Conservation (phyloP, 2,329 filamentous ascomycete genomes). For the Talaromyces sp. region DNA sequence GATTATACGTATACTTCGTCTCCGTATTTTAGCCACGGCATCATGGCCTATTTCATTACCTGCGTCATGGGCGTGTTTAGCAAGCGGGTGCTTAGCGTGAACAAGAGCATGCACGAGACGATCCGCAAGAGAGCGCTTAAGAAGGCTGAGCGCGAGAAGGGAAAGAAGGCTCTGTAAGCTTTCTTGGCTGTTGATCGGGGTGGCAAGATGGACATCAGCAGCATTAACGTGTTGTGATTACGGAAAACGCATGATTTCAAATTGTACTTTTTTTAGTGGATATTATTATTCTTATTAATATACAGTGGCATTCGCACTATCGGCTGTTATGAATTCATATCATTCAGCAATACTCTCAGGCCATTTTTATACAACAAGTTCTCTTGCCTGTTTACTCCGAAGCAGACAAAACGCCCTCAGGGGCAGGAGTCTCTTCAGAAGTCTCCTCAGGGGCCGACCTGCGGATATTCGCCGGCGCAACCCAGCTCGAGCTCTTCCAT, state of each 20-base stretch:
- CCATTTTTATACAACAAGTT: background rate
- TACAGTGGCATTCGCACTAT: background rate
- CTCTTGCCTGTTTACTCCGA: background rate
- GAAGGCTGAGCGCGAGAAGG: slow-evolving; percentile 78
- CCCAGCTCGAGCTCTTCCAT: slow-evolving; percentile 54
- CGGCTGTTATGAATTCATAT: background rate
- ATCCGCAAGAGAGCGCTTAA: slow-evolving; percentile 77
- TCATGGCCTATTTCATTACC: slow-evolving; percentile 78
- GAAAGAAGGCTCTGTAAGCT: slow-evolving; percentile 35
- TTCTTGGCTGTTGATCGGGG: background rate
- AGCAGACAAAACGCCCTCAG: background rate
- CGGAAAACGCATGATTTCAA: background rate
- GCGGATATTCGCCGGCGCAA: slow-evolving; percentile 21
- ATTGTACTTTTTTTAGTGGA: background rate
- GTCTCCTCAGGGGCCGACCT: background rate
- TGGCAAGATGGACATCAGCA: background rate
- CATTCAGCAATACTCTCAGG: background rate
- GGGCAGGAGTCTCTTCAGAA: background rate
- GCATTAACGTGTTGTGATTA: background rate
- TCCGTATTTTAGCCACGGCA: slow-evolving; percentile 85
- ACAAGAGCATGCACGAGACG: slow-evolving; percentile 69
- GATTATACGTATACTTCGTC: slow-evolving; percentile 78
- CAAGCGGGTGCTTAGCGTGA: slow-evolving; percentile 53
- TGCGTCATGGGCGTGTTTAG: slow-evolving; percentile 56
- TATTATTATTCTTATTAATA: background rate